Evolutionary conservation across 2,329 filamentous ascomycete genomes (phyloP).

Genomic region (Aspergillus nomiae): DNA sequence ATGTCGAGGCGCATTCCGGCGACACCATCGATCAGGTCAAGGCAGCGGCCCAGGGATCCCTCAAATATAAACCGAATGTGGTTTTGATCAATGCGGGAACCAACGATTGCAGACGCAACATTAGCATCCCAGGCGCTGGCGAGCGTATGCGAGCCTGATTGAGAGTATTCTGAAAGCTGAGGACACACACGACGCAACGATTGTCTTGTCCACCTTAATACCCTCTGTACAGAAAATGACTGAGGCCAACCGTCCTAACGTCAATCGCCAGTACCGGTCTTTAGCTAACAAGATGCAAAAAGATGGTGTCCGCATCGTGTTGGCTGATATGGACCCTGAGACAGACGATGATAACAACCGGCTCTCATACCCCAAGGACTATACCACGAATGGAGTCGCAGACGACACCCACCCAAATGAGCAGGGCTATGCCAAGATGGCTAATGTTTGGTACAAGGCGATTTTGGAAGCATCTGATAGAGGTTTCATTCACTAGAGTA

Average conservation of each 20-base stretch:
- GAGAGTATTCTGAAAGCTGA: conserved; percentile 20
- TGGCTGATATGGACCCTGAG: conserved; percentile 29
- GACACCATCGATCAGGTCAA: conserved; percentile 24
- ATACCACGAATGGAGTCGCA: conserved; percentile 17
- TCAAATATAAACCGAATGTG: conserved; percentile 27
- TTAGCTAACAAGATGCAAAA: conserved; percentile 24
- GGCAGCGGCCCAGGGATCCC: conserved; percentile 6
- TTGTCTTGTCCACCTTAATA: conserved; percentile 38
- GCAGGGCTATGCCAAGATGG: conserved; percentile 29
- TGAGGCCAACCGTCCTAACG: conserved; percentile 4
- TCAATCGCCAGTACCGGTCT: conserved; percentile 29
- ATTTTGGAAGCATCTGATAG: conserved; percentile 12
- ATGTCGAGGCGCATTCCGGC: conserved; percentile 29
- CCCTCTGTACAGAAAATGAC: conserved; percentile 18
- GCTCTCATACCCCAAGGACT: neutral
- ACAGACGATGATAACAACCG: neutral
- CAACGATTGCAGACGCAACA: conserved; percentile 34
- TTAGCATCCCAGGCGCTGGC: conserved; percentile 19
- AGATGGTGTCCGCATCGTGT: conserved; percentile 22
- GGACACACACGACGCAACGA: conserved; percentile 26
- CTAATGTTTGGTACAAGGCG: conserved; percentile 30
- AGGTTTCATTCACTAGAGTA: neutral
- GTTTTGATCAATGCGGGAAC: conserved; percentile 36
- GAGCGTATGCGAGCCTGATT: conserved; percentile 30
- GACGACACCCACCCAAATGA: conserved; percentile 28